A percentile compares a stretch with the other conserved stretches of the same genome.
phyloP scores from a whole-genome alignment of 192 early-diverging fungal species.

The Diversispora epigaea region DNA sequence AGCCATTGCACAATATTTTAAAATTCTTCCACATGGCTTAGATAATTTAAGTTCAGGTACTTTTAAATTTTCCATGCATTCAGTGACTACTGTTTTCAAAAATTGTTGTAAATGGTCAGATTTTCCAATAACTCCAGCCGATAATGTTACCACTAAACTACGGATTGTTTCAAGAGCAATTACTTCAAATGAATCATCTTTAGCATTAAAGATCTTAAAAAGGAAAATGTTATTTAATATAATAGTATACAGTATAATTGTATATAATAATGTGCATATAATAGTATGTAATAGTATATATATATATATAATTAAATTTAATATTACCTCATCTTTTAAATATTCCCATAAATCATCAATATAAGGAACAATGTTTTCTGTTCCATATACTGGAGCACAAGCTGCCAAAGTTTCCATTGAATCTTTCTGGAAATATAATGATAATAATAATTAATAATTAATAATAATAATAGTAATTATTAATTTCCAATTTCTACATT shows the following conservation, averaged over 20 bases:
- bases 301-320: not conserved
- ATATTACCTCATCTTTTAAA: conserved; percentile 63
- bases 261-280: conserved; percentile 1
- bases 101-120: conserved; percentile 51
- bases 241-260: too few species aligned
- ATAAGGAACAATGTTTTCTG: conserved; percentile 62
- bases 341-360: conserved; percentile 73
- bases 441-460: conserved; percentile 5
- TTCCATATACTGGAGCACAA: conserved; percentile 75
- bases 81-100: conserved; percentile 50
- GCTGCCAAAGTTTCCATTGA: conserved; percentile 86
- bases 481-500: conserved; percentile 30
- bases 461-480: conserved; percentile 25
- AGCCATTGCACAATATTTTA: conserved; percentile 62
- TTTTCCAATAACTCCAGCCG: conserved; percentile 45
- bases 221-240: not conserved
- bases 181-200: conserved; percentile 65
- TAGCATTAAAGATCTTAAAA: conserved; percentile 72
- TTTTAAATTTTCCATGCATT: conserved; percentile 59
- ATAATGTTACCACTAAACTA: conserved; percentile 65
- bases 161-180: conserved; percentile 65
- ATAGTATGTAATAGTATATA: conserved; percentile 6
- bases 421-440: conserved; percentile 62
- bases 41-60: conserved; percentile 68
- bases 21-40: conserved; percentile 63